Base-by-base conservation (phyloP, 495 filamentous ascomycete genomes). In the Penicillium cataractarum region DNA sequence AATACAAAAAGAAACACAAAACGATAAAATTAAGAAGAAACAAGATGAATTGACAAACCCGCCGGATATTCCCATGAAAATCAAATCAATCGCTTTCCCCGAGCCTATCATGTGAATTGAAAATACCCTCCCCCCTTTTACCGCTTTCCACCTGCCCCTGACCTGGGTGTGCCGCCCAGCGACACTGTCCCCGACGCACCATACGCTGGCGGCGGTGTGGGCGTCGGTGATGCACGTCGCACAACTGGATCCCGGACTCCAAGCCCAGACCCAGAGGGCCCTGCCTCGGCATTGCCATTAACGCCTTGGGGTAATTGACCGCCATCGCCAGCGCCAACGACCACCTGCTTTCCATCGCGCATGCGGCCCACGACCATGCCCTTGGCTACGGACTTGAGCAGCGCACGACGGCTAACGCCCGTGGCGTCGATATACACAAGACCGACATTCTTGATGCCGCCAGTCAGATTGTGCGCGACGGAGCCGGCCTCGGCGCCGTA, bases 361-460 rank as follows among this genome's bases (percentile, higher is more conserved):
- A 97, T 94, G 51, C 86, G 87, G 17, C 95, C 95, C 19, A 99
- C 90, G 0, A 98, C 91, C 94, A 97, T 97, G n/a, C 96, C 95
- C 78, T 96, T 97, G 22, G 96, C 95, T 6, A 99, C 95, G 3
- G 82, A 84, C 80, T 96, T 99, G 63, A 99, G 85, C 54, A 99
- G 84, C 0, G 96, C 96, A 62, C 89, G 83, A 13, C 95, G 82
- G 52, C 89, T 93, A 5, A 99, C 96, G 5, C 95, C 95, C 0
- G 92, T 87, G 7, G 93, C 96, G 69, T 99, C 95, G 42, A 99
- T 94, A 70, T 99, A 99, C n/a, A 99, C 95, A 39, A 99, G 79
- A 4, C 93, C 94, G 44, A 98, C 96, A 67, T 98, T 98, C 79
- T 91, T 96, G 65, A 97, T 88, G 6, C 92, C 92, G 3, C 93